Base-by-base conservation (phyloP, 1,139 yeast genomes). In the Magnusiomyces tetraspermus region DNA sequence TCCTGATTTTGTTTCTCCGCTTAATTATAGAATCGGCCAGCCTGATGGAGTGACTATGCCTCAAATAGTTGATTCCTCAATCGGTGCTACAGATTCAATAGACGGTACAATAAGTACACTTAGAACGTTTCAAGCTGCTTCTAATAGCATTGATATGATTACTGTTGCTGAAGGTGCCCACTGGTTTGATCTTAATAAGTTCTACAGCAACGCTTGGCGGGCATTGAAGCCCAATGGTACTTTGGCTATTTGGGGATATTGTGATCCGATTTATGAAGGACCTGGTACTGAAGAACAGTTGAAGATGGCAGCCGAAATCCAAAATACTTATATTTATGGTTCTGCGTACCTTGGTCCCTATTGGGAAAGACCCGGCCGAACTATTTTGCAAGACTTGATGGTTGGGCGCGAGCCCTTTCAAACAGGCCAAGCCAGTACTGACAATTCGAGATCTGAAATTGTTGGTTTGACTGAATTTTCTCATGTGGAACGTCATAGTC, bases 131-230 rank as follows among this genome's bases (percentile, higher is more conserved):
- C n/a, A 50, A 22, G 46, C 62, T 26, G 54, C 51, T 33, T 53
- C 51, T 53, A 61, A 47, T 38, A 67, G 77, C 0, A 74, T 79
- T 11, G 90, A 83, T 62, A 59, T 85, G 59, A 70, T 85, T n/a
- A 76, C 86, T 1, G 82, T 82, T 8, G 94, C 89, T 0, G 89
- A 87, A 64, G 83, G 89, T 49, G 77, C 78, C 15, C 96, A 87
- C 65, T 87, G 95, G 95, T 77, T 86, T 52, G 74, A 82, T 41
- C 78, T 78, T 56, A 72, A 69, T 0, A 58, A 59, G 33, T 85
- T 83, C 67, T 78, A 81, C 62, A 59, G 64, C 10, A 79, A 78
- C 53, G 74, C 77, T 37, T 66, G 70, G 33, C 66, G 78, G 13
- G 69, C 80, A 11, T 70, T 87, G 55, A 76, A 75, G 56, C 71